Percentiles rank a stretch among this genome's conserved stretches.
Evolutionary conservation across 441 rosid genomes (phyloP).

Genomic region (Eruca vesicaria): DNA sequence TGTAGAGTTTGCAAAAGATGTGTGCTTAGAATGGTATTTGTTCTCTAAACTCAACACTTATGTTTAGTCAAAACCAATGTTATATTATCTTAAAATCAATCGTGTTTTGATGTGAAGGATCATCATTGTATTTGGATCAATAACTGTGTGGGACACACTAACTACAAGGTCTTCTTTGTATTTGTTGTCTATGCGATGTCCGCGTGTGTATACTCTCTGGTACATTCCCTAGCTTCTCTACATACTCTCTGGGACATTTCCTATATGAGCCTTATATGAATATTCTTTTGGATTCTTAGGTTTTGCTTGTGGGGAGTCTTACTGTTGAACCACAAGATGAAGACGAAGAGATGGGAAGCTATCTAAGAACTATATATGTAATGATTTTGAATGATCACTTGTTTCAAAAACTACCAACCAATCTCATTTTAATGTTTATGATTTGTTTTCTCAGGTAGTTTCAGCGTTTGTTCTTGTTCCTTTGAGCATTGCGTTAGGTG

Average conservation of each 20-base stretch:
- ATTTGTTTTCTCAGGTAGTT: conserved; percentile 53
- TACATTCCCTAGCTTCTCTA: conserved; percentile 35
- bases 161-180: conserved; percentile 85
- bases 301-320: conserved; percentile 85
- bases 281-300: conserved; percentile 43
- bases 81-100: conserved; percentile 32
- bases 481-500: conserved; percentile 54
- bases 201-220: conserved; percentile 79
- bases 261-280: background rate
- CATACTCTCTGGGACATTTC: no score
- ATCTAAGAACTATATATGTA: conserved; percentile 73
- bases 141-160: conserved; percentile 92
- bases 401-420: conserved; percentile 19
- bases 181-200: conserved; percentile 70
- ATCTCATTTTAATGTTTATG: background rate
- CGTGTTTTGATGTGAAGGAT: conserved; percentile 59
- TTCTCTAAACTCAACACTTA: conserved; percentile 17
- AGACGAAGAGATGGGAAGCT: conserved; percentile 61
- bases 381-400: conserved; percentile 21
- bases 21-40: conserved; percentile 77
- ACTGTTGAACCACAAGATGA: conserved; percentile 64
- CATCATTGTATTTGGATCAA: conserved; percentile 98
- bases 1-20: conserved; percentile 94
- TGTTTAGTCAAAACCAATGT: conserved; percentile 17
- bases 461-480: conserved; percentile 73